Evolutionary conservation across 1,284 basidiomycete species (phyloP), one percentile per base, ranked within the genome.

Genomic region (Ganoderma lingzhi): DNA sequence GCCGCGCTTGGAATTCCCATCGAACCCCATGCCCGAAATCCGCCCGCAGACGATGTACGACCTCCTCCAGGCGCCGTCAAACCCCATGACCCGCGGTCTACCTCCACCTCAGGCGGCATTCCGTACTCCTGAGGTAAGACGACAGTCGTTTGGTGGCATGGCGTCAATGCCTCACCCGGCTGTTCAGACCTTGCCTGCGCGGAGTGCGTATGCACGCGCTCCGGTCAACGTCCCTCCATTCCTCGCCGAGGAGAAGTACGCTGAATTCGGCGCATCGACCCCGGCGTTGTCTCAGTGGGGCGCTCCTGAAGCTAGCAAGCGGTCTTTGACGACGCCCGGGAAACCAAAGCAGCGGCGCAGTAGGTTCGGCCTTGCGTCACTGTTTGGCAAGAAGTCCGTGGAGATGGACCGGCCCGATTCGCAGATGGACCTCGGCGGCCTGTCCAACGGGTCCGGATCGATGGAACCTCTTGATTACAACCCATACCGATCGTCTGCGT

Each of bases 141-240:
- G 93, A 62, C 93, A 94, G 78, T 94, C 93, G 1, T 94, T 94
- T 73, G 84, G 87, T 56, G 93, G 93, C 14, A 79, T 88, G 37
- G 82, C 86, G 12, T 86, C 88, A 3, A 84, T 84, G 32, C 88
- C 91, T 8, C 86, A 85, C 63, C 74, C 88, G 19, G 81, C 78
- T 17, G 71, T 83, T n/a, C 87, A 82, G 72, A 83, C 85, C 12
- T 77, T 88, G 75, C 88, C 88, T 59, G 68, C 73, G 1, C 70
- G 73, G 35, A 76, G 71, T 51, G 66, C 73, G 17, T 72, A 72
- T 42, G 68, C 69, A 1, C 71, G 74, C 0, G 71, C 65, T 70
- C 71, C 72, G 73, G 76, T 72, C 74, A 79, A 75, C 75, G 82
- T 70, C 74, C 79, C 73, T 44, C 80, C 71, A 73, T 79, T 74